Conservation (phyloP, 257 asterid genomes). For the Solanum virginianum region DNA sequence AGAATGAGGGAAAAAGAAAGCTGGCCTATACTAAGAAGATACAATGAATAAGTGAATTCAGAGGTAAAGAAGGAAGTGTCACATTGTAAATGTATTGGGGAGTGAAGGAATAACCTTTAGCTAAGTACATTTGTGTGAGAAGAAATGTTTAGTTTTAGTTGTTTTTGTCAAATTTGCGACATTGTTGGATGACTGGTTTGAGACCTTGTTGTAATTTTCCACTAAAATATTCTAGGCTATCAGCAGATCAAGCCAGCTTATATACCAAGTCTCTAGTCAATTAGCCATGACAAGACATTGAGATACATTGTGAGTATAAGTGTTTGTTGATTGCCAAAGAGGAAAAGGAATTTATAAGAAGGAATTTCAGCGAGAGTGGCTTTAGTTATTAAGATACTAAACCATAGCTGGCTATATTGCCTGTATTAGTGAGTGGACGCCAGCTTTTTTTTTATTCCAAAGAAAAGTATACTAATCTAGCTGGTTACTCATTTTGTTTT, state of each 20-base stretch:
- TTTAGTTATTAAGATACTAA: neutral
- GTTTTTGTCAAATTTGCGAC: neutral
- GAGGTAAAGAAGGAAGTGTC: neutral
- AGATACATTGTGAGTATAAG: neutral
- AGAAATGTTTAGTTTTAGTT: neutral
- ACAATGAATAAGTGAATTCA: neutral
- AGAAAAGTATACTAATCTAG: neutral
- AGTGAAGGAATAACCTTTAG: neutral
- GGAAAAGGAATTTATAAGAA: neutral
- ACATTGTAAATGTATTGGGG: neutral
- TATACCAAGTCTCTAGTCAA: neutral
- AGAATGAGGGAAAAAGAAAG: neutral
- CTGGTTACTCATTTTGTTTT: neutral
- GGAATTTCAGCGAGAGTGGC: neutral
- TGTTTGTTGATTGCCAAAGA: neutral
- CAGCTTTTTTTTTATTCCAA: neutral
- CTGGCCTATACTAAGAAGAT: neutral
- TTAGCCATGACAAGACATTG: neutral
- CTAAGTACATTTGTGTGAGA: neutral
- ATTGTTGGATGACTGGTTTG: neutral
- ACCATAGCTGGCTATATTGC: neutral
- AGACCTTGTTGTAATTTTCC: neutral
- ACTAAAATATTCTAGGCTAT: neutral
- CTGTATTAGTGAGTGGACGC: neutral
- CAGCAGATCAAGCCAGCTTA: neutral